Percentiles rank a stretch among this genome's conserved stretches.
These are phyloP conservation scores for Ceratobasidium sp. DNA, from an alignment of 1,284 basidiomycete genomes.

Conservation along the genomic window DNA sequence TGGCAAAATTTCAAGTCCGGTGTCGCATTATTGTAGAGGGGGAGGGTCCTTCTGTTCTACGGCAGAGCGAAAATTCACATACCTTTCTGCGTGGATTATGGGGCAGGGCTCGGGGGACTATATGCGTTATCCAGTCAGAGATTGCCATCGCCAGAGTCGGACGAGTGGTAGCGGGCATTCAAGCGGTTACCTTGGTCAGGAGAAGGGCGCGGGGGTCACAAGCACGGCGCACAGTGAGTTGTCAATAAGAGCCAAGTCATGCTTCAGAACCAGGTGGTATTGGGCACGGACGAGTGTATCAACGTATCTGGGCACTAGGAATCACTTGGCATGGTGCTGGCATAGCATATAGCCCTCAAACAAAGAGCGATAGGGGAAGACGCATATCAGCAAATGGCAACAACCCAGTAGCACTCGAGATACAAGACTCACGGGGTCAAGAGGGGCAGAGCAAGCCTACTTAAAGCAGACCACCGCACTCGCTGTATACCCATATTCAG, in stretches of 20 bases:
- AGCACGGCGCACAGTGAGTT: neutral
- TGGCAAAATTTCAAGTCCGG: too few species aligned
- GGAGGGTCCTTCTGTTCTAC: too few species aligned
- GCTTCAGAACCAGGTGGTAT: neutral
- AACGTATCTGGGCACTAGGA: neutral
- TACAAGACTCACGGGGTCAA: neutral
- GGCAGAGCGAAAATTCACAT: too few species aligned
- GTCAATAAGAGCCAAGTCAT: neutral
- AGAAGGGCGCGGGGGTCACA: neutral
- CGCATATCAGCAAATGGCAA: neutral
- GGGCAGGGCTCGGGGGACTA: too few species aligned
- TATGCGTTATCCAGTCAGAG: too few species aligned
- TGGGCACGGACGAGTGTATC: neutral
- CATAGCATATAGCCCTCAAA: conserved; percentile 10
- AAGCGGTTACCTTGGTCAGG: neutral
- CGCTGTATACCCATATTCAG: neutral
- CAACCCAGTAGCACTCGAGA: neutral
- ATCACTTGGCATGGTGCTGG: neutral
- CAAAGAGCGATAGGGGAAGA: neutral
- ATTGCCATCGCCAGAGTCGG: too few species aligned
- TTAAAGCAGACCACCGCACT: neutral
- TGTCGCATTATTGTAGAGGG: too few species aligned
- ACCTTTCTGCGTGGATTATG: too few species aligned
- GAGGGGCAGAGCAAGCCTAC: neutral
- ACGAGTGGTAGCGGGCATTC: too few species aligned